phyloP scores from a whole-genome alignment of 768 basidiomycete genomes.

The Cyclocybe aegerita region DNA sequence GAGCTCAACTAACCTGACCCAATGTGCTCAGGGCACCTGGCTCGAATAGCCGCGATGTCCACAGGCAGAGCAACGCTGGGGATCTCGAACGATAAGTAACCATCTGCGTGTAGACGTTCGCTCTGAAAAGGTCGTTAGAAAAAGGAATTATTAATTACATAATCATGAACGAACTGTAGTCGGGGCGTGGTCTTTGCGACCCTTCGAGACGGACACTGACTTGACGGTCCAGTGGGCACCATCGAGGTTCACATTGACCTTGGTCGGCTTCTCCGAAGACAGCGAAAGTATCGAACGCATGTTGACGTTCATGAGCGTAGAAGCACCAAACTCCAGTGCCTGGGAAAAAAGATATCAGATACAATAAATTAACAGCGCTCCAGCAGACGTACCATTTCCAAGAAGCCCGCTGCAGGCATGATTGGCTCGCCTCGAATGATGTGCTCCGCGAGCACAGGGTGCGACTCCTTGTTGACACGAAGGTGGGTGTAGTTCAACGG shows the following conservation, averaged over 20 bases:
- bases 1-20: conserved; percentile 2
- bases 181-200: conserved; percentile 1
- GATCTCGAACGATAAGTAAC: conserved; percentile 16
- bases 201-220: conserved; percentile 14
- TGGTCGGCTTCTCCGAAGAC: conserved; percentile 16
- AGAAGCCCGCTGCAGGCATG: conserved; percentile 45
- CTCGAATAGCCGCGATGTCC: conserved; percentile 13
- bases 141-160: not conserved
- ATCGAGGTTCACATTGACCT: conserved; percentile 14
- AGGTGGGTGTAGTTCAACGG: conserved; percentile 35
- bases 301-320: conserved; percentile 17
- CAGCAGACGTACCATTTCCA: conserved; percentile 31
- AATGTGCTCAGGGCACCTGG: conserved; percentile 8
- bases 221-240: conserved; percentile 25
- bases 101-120: conserved; percentile 19
- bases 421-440: conserved; percentile 43
- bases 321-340: conserved; percentile 35
- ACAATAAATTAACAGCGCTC: not conserved
- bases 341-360: conserved; percentile 9
- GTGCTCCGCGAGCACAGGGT: conserved; percentile 43
- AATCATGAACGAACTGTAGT: not conserved
- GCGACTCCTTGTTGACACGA: conserved; percentile 33
- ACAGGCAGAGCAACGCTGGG: conserved; percentile 2
- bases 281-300: conserved; percentile 18
- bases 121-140: conserved; percentile 1